A percentile compares a stretch with the other conserved stretches of the same genome.
These are phyloP conservation scores for Talaromyces atroroseus DNA, from an alignment of 2,329 filamentous ascomycete species.

Conservation along the genomic window DNA sequence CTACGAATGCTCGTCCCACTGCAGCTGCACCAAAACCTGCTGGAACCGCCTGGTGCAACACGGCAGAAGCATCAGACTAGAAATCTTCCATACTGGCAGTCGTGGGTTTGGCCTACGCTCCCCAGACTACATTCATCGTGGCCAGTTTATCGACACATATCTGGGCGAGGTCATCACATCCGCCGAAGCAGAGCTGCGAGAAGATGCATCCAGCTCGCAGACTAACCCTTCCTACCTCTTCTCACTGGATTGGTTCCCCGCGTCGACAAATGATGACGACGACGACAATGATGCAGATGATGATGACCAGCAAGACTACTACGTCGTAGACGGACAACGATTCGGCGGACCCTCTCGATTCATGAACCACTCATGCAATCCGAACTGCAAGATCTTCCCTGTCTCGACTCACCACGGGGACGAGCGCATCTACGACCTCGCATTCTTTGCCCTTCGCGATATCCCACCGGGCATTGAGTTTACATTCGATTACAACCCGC, in stretches of 20 bases:
- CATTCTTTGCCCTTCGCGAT: conserved; percentile 42
- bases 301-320: conserved; percentile 23
- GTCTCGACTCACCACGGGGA: conserved; percentile 39
- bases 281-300: conserved; percentile 28
- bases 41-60: conserved; percentile 40
- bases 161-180: conserved; percentile 41
- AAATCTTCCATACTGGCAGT: conserved; percentile 39
- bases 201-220: conserved; percentile 24
- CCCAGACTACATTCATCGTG: conserved; percentile 29
- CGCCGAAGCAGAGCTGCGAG: conserved; percentile 32
- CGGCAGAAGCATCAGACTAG: conserved; percentile 34
- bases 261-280: conserved; percentile 3
- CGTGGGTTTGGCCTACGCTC: conserved; percentile 43
- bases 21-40: conserved; percentile 31
- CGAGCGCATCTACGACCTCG: conserved; percentile 39
- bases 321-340: conserved; percentile 40
- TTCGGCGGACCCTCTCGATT: conserved; percentile 41
- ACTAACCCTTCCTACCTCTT: conserved; percentile 38
- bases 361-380: conserved; percentile 46
- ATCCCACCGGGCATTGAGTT: conserved; percentile 40
- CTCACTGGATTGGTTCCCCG: conserved; percentile 33
- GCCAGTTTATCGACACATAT: conserved; percentile 44
- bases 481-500: conserved; percentile 45
- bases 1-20: conserved; percentile 37
- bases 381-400: conserved; percentile 42